phyloP scores from a whole-genome alignment of 1,284 basidiomycete genomes.

The Hemileia vastatrix region DNA sequence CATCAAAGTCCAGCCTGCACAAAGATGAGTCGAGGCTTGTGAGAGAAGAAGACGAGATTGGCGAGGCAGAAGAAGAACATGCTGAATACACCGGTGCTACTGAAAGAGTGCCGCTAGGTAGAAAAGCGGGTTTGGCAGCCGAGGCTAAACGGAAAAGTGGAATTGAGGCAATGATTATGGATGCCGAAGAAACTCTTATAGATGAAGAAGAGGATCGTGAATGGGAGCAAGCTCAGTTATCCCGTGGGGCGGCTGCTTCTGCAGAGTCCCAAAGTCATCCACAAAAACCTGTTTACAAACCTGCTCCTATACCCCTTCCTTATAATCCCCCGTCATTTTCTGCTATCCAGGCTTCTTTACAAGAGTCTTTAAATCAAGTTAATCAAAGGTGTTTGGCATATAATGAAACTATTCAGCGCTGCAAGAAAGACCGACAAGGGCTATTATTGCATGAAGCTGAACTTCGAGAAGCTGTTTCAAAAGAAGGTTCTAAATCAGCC shows the following conservation, averaged over 20 bases:
- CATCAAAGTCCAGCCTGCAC: conserved; percentile 41
- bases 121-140: conserved; percentile 67
- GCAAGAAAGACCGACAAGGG: conserved; percentile 59
- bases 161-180: conserved; percentile 77
- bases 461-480: conserved; percentile 65
- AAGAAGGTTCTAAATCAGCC: conserved; percentile 68
- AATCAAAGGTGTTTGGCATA: conserved; percentile 48
- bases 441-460: conserved; percentile 67
- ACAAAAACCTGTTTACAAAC: conserved; percentile 56
- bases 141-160: conserved; percentile 60
- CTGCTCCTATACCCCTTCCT: conserved; percentile 49
- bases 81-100: conserved; percentile 82
- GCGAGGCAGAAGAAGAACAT: conserved; percentile 84
- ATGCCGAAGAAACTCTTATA: conserved; percentile 55
- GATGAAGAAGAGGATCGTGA: conserved; percentile 67
- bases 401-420: conserved; percentile 56
- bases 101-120: conserved; percentile 74
- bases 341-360: conserved; percentile 55
- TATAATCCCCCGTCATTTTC: conserved; percentile 48
- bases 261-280: conserved; percentile 18
- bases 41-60: conserved; percentile 83
- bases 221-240: conserved; percentile 81
- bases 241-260: conserved; percentile 53
- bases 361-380: conserved; percentile 48
- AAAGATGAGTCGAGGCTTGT: conserved; percentile 65